phyloP scores from a whole-genome alignment of 495 filamentous ascomycete species.

The Beverwykella pulmonaria region DNA sequence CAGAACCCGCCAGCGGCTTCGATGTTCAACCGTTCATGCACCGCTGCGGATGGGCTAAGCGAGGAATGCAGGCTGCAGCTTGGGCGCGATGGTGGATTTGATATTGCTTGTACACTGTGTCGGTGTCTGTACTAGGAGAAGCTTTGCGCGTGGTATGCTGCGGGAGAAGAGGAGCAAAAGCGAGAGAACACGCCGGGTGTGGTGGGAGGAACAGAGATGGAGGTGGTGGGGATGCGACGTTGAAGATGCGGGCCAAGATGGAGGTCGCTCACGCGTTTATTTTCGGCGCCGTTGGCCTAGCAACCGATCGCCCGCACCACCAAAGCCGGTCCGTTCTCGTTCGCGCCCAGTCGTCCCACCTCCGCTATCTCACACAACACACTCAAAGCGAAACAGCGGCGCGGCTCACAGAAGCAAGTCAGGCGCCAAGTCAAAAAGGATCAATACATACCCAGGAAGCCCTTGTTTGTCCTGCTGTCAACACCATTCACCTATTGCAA shows the following conservation, averaged over 20 bases:
- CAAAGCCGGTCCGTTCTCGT: not conserved
- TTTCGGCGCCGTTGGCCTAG: not conserved
- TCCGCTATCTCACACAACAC: not conserved
- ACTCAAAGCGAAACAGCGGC: not conserved
- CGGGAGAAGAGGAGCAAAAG: not conserved
- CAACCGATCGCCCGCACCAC: not conserved
- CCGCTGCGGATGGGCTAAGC: slow-evolving; percentile 23
- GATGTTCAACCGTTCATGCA: slow-evolving; percentile 37
- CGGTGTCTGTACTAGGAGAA: not conserved
- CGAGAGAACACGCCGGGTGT: slow-evolving; percentile 1
- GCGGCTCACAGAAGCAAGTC: not conserved
- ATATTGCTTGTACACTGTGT: not conserved
- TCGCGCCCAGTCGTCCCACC: not conserved
- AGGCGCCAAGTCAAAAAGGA: too few relatives aligned
- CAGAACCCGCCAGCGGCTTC: slow-evolving; percentile 31
- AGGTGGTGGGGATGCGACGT: not conserved
- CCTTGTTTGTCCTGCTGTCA: too few relatives aligned
- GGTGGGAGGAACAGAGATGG: not conserved
- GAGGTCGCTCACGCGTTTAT: slow-evolving; percentile 1
- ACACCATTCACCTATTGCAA: too few relatives aligned
- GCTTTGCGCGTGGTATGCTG: not conserved
- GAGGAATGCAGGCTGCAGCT: slow-evolving; percentile 26
- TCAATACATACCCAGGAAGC: too few relatives aligned
- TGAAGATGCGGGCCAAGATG: not conserved
- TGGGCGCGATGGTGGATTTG: not conserved